Percentiles rank a stretch among this genome's conserved stretches.
phyloP scores from a whole-genome alignment of 1,284 basidiomycete genomes.

The Earliella scabrosa region DNA sequence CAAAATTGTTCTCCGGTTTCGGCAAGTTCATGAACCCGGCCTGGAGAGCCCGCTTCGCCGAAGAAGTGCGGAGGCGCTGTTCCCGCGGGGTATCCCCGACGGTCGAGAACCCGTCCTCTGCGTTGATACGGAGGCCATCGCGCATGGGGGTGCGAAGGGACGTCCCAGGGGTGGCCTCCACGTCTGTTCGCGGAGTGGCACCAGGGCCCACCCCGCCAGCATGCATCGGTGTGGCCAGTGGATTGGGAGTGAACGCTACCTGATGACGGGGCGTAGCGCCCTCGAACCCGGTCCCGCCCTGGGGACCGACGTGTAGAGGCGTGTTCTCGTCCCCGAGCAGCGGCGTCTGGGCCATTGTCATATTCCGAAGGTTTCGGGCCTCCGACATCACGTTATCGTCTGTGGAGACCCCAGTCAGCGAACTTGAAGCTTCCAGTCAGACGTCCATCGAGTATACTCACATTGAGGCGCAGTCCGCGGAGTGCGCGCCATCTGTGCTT shows the following conservation, averaged over 20 bases:
- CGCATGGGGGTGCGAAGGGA: constrained; percentile 93
- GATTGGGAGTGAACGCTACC: constrained; percentile 93
- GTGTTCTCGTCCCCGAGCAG: constrained; percentile 97
- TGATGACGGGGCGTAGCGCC: constrained; percentile 90
- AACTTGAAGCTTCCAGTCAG: constrained; percentile 3
- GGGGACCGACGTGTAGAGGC: constrained; percentile 75
- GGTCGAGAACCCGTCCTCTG: constrained; percentile 57
- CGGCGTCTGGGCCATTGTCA: constrained; percentile 92
- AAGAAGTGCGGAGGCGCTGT: constrained; percentile 63
- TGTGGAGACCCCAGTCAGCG: constrained; percentile 37
- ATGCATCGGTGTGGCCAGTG: constrained; percentile 84
- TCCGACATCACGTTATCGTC: constrained; percentile 95
- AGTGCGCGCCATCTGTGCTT: constrained; percentile 89
- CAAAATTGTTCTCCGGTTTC: constrained; percentile 97
- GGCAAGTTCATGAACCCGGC: constrained; percentile 87
- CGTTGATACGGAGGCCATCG: constrained; percentile 91
- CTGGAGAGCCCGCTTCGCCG: constrained; percentile 75
- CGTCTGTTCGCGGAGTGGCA: constrained; percentile 65
- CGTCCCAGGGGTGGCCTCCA: constrained; percentile 49
- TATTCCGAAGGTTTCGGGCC: constrained; percentile 92
- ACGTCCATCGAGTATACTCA: constrained; percentile 53
- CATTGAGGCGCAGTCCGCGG: constrained; percentile 91
- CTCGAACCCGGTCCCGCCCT: constrained; percentile 87
- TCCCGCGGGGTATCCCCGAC: constrained; percentile 78
- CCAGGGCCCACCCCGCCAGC: constrained; percentile 51